A percentile compares a stretch with the other conserved stretches of the same genome.
Evolutionary conservation across 164 flowering plant species (phyloP).

Genomic region (grape (Vitis vinifera)): DNA sequence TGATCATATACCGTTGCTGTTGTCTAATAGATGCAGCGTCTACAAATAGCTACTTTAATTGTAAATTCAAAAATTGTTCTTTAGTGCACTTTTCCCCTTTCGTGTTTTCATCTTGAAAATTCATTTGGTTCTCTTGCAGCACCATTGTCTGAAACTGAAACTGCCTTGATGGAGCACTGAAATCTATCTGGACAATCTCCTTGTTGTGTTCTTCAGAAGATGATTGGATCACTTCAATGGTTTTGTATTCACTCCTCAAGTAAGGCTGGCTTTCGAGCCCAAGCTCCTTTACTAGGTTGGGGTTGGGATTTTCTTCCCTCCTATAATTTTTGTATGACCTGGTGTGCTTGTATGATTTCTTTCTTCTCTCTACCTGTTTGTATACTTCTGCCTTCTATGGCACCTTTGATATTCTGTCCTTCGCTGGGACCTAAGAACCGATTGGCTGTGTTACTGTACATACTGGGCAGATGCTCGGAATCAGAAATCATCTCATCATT

Average conservation of each 20-base stretch:
- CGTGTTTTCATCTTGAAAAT: neutral
- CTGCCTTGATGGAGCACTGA: slow-evolving; percentile 81
- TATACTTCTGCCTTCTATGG: neutral
- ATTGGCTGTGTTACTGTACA: neutral
- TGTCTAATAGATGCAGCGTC: no score
- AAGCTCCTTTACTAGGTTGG: no score
- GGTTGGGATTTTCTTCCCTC: slow-evolving; percentile 9
- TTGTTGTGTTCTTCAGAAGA: slow-evolving; percentile 4
- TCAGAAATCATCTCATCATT: neutral
- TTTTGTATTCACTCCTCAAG: slow-evolving; percentile 7
- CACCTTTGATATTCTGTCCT: neutral
- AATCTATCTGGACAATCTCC: slow-evolving; percentile 1
- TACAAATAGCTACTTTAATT: no score
- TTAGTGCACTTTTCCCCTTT: neutral
- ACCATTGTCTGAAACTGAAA: slow-evolving; percentile 77
- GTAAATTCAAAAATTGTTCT: neutral
- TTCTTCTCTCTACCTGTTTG: neutral
- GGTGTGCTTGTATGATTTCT: slow-evolving; percentile 15
- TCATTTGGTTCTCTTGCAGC: slow-evolving; percentile 47
- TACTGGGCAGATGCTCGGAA: neutral
- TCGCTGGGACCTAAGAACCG: slow-evolving; percentile 4
- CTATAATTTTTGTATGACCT: slow-evolving; percentile 7
- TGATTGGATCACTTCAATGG: slow-evolving; percentile 7
- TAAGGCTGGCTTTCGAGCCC: no score
- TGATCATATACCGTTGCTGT: no score